Evolutionary conservation across 306 rosid genomes (phyloP), one percentile per base, ranked within the genome.

Genomic region (Glycine soja): DNA sequence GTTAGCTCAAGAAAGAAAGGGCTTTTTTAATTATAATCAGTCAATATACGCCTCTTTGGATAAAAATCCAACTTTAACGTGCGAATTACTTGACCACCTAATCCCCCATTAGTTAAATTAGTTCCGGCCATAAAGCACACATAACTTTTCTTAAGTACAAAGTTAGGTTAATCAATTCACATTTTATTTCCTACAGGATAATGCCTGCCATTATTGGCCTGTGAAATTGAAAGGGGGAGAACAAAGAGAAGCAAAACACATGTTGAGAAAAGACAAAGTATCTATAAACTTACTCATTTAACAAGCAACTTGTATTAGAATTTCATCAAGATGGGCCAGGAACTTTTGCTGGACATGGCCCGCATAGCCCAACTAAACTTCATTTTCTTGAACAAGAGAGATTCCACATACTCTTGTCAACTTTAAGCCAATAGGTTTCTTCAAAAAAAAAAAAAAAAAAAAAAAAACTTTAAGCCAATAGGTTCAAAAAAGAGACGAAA

Each of bases 231-330:
- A 63, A 77, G 72, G 61, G 51, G 3, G 13, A 50, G 8, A 59
- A 68, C 16, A 48, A 50, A 46, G 47, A 50, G 7, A 66, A 71
- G 43, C 50, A 10, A 24, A 24, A 69, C 62, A 46, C 80, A 73
- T 80, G 81, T 56, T 3, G 16, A 58, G 11, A 45, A 76, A 75
- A 72, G 58, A 42, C 53, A 65, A 65, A 85, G 76, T 32, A 76
- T 77, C 42, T 24, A 13, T 6, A 34, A 57, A 32, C 51, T 69
- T 83, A 66, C 87, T 77, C 83, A 67, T 62, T 50, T 10, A 15
- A 52, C 69, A 85, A 80, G 87, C 87, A 80, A 83, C 84, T 85
- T 85, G 78, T 10, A 53, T 18, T 13, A 34, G 6, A 80, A 80
- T 13, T 72, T 69, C 48, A 80, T 45, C 4, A 52, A 67, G 42